phyloP scores from a whole-genome alignment of 371 early-diverging fungal genomes.

The Apophysomyces sp. region DNA sequence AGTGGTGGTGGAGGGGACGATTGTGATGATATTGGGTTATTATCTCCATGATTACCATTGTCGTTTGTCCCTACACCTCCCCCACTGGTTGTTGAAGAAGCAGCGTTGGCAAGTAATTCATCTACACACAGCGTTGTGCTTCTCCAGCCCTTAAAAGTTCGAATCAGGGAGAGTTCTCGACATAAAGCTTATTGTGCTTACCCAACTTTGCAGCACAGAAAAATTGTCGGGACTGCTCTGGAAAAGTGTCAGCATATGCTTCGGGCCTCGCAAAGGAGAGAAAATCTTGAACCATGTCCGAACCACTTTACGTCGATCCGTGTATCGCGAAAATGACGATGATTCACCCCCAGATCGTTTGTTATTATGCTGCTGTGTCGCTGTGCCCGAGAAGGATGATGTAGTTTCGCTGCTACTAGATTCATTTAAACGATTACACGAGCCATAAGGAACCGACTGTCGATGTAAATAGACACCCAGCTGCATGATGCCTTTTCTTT shows the following conservation, averaged over 20 bases:
- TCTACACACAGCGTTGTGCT: constrained; percentile 54
- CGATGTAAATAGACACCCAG: constrained; percentile 59
- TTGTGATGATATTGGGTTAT: not conserved
- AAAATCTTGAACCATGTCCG: constrained; percentile 62
- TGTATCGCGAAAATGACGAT: constrained; percentile 39
- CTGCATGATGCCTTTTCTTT: constrained; percentile 37
- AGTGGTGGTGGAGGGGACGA: not conserved
- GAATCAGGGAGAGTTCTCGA: not conserved
- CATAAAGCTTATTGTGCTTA: constrained; percentile 16
- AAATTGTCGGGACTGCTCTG: constrained; percentile 61
- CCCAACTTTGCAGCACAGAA: constrained; percentile 53
- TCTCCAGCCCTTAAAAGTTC: constrained; percentile 46
- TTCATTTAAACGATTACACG: constrained; percentile 12
- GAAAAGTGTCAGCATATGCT: constrained; percentile 52
- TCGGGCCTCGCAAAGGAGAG: constrained; percentile 48
- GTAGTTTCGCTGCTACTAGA: not conserved
- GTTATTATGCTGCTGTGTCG: constrained; percentile 1
- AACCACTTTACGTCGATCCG: constrained; percentile 45
- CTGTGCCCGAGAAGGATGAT: not conserved
- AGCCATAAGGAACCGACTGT: constrained; percentile 37
- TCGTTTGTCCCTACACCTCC: not conserved
- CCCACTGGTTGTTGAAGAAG: no score
- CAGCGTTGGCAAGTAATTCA: no score
- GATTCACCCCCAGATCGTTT: constrained; percentile 7
- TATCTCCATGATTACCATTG: constrained; percentile 5